Evolutionary conservation across 345 rosid genomes (phyloP), one percentile per base, ranked within the genome.

Genomic region (Populus nigra): DNA sequence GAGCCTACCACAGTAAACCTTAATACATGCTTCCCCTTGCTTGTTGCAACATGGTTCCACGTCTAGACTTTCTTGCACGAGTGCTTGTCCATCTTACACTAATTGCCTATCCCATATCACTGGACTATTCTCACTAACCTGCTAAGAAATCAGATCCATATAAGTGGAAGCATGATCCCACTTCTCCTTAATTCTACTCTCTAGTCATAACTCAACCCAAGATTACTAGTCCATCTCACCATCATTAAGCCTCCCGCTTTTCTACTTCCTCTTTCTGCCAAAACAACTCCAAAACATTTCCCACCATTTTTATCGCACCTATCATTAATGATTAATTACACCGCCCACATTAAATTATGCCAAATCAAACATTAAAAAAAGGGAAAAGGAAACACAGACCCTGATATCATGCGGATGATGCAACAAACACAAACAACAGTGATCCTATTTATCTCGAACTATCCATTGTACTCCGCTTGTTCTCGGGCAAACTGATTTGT

Each of bases 151-250:
- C 47, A 75, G 4, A 47, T 20, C n/a, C 43, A 22, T 43, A 12
- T 7, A 31, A 75, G 61, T 75, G 71, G 63, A 47, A 74, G 39
- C 70, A 22, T 45, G 68, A 36, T 59, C 76, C 31, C 36, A 73
- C 68, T 16, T 23, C 55, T 67, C 39, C 9, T 15, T 27, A 61
- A 6, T 23, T 41, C 55, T 39, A 41, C 4, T 62, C 8, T 9
- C 45, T 2, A 41, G 62, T 55, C 62, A n/a, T 57, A 57, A n/a
- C 63, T 57, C 63, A 31, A 65, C 41, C 76, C 53, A 73, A 73
- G 25, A 29, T 10, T 27, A 38, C 49, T 22, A 31, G 45, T 50
- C 17, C 23, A 55, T 2, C 29, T 0, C 33, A 15, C 63, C 17
- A 71, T 18, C 11, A 31, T 50, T 11, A 49, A 29, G 27, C 43